Percentiles rank a stretch among this genome's conserved stretches.
Evolutionary conservation across 2,329 filamentous ascomycete genomes (phyloP).

Genomic region (Stemphylium vesicarium): DNA sequence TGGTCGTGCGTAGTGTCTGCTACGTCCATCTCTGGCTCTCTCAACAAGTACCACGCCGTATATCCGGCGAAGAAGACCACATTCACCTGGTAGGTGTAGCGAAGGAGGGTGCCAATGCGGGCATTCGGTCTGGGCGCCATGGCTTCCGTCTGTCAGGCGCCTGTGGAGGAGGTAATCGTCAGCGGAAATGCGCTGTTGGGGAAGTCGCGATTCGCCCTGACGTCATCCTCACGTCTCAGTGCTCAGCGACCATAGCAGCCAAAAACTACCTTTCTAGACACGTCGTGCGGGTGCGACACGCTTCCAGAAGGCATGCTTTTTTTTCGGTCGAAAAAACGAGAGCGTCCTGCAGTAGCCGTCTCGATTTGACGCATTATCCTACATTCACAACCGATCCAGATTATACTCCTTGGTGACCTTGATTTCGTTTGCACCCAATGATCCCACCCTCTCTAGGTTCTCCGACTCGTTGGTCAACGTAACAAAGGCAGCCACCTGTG

Average conservation of each 20-base stretch:
- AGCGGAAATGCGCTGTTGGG: not conserved
- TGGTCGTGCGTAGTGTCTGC: not conserved
- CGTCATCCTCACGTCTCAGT: not conserved
- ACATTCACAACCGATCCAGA: slow-evolving; percentile 19
- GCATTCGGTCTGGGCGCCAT: slow-evolving; percentile 12
- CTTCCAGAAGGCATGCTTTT: not conserved
- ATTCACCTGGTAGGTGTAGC: slow-evolving; percentile 23
- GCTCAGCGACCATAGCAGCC: no score
- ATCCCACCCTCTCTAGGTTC: slow-evolving; percentile 13
- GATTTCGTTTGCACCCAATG: slow-evolving; percentile 22
- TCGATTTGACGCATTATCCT: not conserved
- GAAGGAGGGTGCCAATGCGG: slow-evolving; percentile 15
- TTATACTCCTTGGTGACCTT: slow-evolving; percentile 30
- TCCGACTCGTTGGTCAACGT: slow-evolving; percentile 22
- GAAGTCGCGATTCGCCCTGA: not conserved
- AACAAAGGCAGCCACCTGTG: slow-evolving; percentile 25
- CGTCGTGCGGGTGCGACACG: no score
- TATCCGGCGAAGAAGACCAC: slow-evolving; percentile 26
- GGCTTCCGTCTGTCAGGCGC: not conserved
- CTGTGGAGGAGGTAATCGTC: not conserved
- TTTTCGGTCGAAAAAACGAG: not conserved
- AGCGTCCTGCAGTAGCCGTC: not conserved
- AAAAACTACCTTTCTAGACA: not conserved
- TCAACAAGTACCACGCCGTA: slow-evolving; percentile 21
- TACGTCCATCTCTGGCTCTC: not conserved